Conservation (phyloP, 2,329 filamentous ascomycete species). For the Cordyceps sp. region DNA sequence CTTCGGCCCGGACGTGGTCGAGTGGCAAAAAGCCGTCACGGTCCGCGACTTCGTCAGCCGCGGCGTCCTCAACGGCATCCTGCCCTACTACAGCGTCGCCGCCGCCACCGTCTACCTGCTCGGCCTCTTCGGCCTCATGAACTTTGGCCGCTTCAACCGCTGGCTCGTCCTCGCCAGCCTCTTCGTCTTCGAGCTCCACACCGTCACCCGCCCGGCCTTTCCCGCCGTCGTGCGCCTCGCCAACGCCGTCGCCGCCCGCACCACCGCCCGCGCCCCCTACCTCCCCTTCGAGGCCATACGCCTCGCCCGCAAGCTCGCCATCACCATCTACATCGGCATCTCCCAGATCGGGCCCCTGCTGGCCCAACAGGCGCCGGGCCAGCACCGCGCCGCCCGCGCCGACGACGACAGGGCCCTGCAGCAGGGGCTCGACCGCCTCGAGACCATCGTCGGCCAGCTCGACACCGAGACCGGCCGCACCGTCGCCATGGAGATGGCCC, state of each 20-base stretch:
- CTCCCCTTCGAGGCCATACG: conserved; percentile 74
- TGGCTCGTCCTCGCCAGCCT: conserved; percentile 40
- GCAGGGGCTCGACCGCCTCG: conserved; percentile 51
- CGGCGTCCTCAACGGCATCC: conserved; percentile 40
- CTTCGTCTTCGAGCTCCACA: conserved; percentile 38
- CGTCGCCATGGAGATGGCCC: conserved; percentile 63
- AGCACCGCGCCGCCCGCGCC: conserved; percentile 9
- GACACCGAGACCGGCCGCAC: conserved; percentile 56
- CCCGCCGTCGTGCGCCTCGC: conserved; percentile 27
- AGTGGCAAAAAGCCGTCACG: conserved; percentile 50
- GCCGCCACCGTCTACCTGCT: conserved; percentile 43
- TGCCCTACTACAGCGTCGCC: conserved; percentile 44
- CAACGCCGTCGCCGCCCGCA: conserved; percentile 24
- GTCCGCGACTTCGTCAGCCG: conserved; percentile 55
- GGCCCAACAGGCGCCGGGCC: conserved; percentile 18
- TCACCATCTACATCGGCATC: conserved; percentile 72
- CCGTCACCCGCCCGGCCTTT: conserved; percentile 35
- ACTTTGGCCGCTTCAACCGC: conserved; percentile 49
- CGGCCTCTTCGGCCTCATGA: conserved; percentile 48
- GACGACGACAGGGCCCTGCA: conserved; percentile 33
- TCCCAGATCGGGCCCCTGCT: conserved; percentile 63
- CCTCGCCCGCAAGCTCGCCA: conserved; percentile 56
- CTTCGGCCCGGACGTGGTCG: conserved; percentile 57
- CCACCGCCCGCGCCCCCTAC: conserved; percentile 38
- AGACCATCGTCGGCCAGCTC: conserved; percentile 37